Base-by-base conservation (phyloP, 2,329 filamentous ascomycete genomes). In the Laburnicola sp. region DNA sequence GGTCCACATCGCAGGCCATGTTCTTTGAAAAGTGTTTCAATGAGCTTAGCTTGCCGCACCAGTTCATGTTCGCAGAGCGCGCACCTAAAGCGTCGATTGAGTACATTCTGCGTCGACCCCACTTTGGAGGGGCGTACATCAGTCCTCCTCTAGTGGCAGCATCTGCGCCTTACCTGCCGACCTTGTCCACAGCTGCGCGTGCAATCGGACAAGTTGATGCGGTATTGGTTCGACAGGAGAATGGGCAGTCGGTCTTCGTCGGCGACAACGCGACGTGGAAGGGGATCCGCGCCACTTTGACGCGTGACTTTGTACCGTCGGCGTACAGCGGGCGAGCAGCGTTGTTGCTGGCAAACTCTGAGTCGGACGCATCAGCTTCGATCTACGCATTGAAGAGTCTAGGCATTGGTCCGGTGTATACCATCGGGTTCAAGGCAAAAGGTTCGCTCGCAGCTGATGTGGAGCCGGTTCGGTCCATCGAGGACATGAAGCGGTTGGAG, bases 201-300 rank as follows among this genome's bases (percentile, higher is more conserved):
- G 85, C 86, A 1, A 94, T 91, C 55, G 90, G 90, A 8, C 85
- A 91, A 58, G 82, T 94, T 32, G 90, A 95, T 67, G 94, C 89
- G 0, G 89, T 95, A 39, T 81, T 91, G 23, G 85, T 88, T 23
- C 82, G 80, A 46, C 66, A 71, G 3, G 76, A 78, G 9, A 77
- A 54, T 26, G 64, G 61, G 30, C 64, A 59, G 45, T 46, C 64
- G 38, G 66, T 63, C 7, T 82, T 93, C 35, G 76, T 92, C 11
- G 87, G 91, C 40, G 89, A 94, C 63, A 95, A 95, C 60, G 87
- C 89, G 8, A 85, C 86, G 10, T 94, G 90, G 89, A 91, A 90
- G 70, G 90, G 89, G 1, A 93, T 95, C 50, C 80, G 91, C 41
- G 87, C 88, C 45, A 91, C 89, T 0, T 77, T 95, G 51, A 94